phyloP scores from a whole-genome alignment of 345 rosid genomes.

The Ceriops zippeliana region DNA sequence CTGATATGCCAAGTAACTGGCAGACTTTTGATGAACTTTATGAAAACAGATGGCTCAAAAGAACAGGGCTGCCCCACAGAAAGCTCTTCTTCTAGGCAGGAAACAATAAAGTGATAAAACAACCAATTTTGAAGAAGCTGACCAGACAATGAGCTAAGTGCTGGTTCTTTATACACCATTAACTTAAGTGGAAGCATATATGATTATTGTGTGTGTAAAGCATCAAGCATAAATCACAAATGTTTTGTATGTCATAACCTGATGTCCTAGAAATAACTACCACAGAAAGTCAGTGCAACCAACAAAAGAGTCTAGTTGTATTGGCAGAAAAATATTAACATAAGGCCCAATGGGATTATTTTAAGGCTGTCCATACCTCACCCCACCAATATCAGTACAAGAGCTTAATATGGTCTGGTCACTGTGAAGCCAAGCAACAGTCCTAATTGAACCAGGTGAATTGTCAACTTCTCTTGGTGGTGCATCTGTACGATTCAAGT shows the following conservation, averaged over 20 bases:
- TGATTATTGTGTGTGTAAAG: too few species aligned
- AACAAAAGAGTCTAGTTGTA: neutral
- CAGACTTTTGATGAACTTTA: too few species aligned
- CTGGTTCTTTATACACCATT: too few species aligned
- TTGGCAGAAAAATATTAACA: neutral
- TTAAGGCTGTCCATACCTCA: conserved; percentile 40
- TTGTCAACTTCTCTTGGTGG: conserved; percentile 73
- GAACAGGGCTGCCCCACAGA: neutral
- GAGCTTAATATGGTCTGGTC: conserved; percentile 86
- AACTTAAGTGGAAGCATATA: too few species aligned
- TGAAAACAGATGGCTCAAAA: neutral
- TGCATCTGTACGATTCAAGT: conserved; percentile 74
- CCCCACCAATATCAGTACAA: conserved; percentile 72
- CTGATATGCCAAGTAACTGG: too few species aligned
- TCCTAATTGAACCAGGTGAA: conserved; percentile 72
- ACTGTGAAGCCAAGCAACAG: conserved; percentile 83
- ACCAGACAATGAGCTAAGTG: too few species aligned
- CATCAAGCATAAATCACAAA: neutral
- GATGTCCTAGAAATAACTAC: conserved; percentile 6
- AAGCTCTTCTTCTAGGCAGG: neutral
- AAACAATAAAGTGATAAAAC: too few species aligned
- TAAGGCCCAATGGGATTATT: neutral
- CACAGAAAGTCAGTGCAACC: neutral
- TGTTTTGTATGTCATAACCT: neutral
- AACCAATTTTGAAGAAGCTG: too few species aligned